Evolutionary conservation across 768 basidiomycete species (phyloP), one percentile per base, ranked within the genome.

Genomic region (Agrocybe chaxingu): DNA sequence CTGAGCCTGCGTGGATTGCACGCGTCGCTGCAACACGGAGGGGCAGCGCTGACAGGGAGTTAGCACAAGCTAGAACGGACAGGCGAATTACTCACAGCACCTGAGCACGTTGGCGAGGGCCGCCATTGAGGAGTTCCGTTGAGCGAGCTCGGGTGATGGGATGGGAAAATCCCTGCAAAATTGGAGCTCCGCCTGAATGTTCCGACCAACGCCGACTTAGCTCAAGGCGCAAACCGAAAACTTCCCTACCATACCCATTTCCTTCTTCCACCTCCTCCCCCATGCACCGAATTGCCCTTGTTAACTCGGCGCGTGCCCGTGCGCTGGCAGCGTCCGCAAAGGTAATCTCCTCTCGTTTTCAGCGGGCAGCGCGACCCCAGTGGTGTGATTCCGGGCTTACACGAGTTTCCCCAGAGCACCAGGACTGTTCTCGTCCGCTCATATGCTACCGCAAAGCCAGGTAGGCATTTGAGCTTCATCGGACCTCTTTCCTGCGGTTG

Each of bases 401-500:
- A 64, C 65, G 61, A 58, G 49, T 40, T 48, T 41, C 45, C 42
- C 47, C 55, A 77, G 75, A 67, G 67, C 68, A 70, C 77, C 64
- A 73, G 75, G 53, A 74, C 78, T 64, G 62, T 79, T 62, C 71
- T 77, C 51, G 70, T 84, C 66, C 91, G 96, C 67, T 78, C 88
- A 56, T 99, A 99, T 79, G 97, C 97, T 62, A 94, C 96, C 62
- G 95, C 95, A 64, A 99, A 99, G 78, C 86, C 97, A 73, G 90
- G 95, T 98, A 59, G 58, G 89, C 70, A 33, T 45, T 49, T 46
- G 55, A 57, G 43, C 47, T 45, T 42, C 38, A 34, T 19, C 18
- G 6, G 8, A 24, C n/a, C 33, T 34, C 37, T 4, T 45, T 32
- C 24, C n/a, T 37, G 33, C 12, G 12, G 32, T 41, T 47, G 48